Evolutionary conservation across 139 green algal genomes (phyloP).

Genomic region (Ettlia oleoabundans): DNA sequence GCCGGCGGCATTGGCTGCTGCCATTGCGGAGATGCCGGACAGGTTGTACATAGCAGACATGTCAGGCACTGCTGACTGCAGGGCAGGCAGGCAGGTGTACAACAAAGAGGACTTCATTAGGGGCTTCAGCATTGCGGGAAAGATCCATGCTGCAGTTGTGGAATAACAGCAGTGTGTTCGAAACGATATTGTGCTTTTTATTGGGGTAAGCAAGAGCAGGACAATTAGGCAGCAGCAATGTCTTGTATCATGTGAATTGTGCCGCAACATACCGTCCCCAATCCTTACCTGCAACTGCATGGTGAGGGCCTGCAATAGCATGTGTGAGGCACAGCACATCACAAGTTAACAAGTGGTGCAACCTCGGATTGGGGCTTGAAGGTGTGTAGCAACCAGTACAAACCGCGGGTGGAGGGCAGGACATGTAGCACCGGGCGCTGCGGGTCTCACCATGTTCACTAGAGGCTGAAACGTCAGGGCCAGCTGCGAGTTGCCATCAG

Average conservation of each 20-base stretch:
- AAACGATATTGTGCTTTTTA: too few relatives aligned
- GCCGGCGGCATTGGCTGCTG: background rate
- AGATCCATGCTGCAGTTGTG: too few relatives aligned
- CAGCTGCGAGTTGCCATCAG: conserved; percentile 28
- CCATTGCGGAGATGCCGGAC: background rate
- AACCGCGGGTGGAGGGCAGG: conserved; percentile 23
- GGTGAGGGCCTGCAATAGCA: too few relatives aligned
- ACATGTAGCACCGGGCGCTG: too few relatives aligned
- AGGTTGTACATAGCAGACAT: background rate
- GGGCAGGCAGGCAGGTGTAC: background rate
- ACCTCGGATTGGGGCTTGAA: too few relatives aligned
- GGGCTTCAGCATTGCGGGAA: background rate
- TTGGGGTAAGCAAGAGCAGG: too few relatives aligned
- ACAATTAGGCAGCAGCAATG: background rate
- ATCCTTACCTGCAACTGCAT: background rate
- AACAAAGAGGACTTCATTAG: too few relatives aligned
- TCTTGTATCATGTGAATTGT: background rate
- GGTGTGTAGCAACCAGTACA: background rate
- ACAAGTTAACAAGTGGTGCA: too few relatives aligned
- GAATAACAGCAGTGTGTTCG: too few relatives aligned
- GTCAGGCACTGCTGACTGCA: background rate
- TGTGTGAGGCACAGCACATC: too few relatives aligned
- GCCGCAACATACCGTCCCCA: background rate
- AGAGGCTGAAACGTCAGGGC: conserved; percentile 34
- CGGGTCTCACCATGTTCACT: conserved; percentile 40